These are phyloP conservation scores for Ophiobolus disseminans DNA, from an alignment of 2,329 filamentous ascomycete genomes.

Conservation along the genomic window DNA sequence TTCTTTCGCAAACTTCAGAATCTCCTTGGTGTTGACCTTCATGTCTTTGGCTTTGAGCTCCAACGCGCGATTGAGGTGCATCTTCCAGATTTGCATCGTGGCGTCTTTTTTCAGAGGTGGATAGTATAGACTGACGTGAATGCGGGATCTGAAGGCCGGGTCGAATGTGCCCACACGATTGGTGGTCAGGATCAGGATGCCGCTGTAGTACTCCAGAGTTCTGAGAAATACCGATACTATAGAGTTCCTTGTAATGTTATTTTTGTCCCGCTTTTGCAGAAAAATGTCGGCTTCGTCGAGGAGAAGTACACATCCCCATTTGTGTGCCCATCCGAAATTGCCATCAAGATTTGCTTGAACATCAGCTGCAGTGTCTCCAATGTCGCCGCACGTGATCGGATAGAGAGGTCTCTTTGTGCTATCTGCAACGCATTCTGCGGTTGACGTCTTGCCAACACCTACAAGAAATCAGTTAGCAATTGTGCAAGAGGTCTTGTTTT, in stretches of 20 bases:
- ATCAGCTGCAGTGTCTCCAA: constrained; percentile 13
- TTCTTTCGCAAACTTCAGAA: neutral
- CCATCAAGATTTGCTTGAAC: constrained; percentile 12
- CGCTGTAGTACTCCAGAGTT: constrained; percentile 47
- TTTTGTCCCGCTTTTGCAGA: constrained; percentile 34
- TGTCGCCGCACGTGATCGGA: constrained; percentile 9
- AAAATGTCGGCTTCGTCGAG: constrained; percentile 50
- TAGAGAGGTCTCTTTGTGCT: neutral
- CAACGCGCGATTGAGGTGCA: neutral
- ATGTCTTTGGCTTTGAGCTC: neutral
- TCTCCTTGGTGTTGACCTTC: neutral
- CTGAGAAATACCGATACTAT: constrained; percentile 39
- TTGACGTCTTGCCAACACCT: neutral
- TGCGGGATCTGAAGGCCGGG: constrained; percentile 28
- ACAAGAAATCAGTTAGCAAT: neutral
- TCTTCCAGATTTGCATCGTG: constrained; percentile 8
- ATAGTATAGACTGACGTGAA: constrained; percentile 24
- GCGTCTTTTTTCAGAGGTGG: constrained; percentile 8
- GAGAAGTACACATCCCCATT: constrained; percentile 38
- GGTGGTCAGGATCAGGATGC: constrained; percentile 2
- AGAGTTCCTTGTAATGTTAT: constrained; percentile 38
- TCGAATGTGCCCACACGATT: constrained; percentile 30
- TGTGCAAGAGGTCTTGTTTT: neutral
- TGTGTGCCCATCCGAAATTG: constrained; percentile 15
- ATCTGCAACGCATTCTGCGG: neutral